Conservation (phyloP, 306 rosid species). For the Cicer judaicum region DNA sequence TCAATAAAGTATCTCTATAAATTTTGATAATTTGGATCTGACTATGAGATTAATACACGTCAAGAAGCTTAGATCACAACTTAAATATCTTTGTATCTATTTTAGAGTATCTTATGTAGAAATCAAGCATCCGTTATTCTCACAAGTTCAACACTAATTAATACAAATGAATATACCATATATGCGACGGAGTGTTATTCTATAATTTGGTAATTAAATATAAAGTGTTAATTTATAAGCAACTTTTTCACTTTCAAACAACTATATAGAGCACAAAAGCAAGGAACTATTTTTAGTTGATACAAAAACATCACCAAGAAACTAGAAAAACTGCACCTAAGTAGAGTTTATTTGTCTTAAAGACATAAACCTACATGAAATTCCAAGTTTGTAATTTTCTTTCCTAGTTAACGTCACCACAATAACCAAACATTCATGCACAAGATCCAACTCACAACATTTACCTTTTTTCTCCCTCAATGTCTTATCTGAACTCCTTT, state of each 20-base stretch:
- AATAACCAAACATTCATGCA: constrained; percentile 40
- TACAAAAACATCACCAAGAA: constrained; percentile 6
- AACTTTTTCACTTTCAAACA: neutral
- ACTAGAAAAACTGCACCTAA: constrained; percentile 27
- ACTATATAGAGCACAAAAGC: constrained; percentile 7
- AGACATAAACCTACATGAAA: constrained; percentile 11
- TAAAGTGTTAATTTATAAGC: neutral
- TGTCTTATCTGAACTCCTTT: constrained; percentile 28
- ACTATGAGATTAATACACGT: no score
- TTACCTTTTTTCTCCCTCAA: constrained; percentile 22
- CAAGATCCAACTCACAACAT: constrained; percentile 40
- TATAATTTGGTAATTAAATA: no score
- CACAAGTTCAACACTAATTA: no score
- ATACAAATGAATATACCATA: no score
- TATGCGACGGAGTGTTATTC: no score
- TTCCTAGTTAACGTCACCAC: constrained; percentile 36
- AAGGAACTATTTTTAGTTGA: neutral
- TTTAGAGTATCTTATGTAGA: no score
- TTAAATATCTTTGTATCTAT: no score
- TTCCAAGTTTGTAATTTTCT: constrained; percentile 22
- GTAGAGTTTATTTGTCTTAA: neutral
- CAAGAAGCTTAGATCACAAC: no score
- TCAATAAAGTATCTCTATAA: no score
- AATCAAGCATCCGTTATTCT: no score
- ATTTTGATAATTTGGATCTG: no score